Conservation (phyloP, 2,329 filamentous ascomycete genomes). For the Triangularia setosa region DNA sequence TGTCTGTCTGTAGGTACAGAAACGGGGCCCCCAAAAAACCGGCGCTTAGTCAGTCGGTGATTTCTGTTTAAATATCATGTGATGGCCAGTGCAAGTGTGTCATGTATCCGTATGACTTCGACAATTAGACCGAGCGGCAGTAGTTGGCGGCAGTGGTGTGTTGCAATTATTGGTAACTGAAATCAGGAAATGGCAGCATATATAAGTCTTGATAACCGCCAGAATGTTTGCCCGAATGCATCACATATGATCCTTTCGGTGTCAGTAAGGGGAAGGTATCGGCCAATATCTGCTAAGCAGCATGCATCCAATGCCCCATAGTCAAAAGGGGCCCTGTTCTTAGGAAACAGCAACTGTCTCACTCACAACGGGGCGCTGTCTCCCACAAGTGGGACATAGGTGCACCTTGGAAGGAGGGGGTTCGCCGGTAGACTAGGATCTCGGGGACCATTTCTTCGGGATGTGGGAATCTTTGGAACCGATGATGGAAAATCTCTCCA, state of each 20-base stretch:
- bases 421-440: conserved; percentile 5
- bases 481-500: background rate
- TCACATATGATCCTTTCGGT: background rate
- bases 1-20: background rate
- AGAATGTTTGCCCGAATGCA: background rate
- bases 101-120: background rate
- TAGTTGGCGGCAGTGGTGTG: background rate
- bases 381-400: background rate
- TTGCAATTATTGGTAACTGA: background rate
- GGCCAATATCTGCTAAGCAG: background rate
- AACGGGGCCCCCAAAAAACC: background rate
- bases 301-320: background rate
- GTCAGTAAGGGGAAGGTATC: background rate
- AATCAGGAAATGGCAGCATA: background rate
- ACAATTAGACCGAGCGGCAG: background rate
- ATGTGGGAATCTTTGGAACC: conserved; percentile 4
- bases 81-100: background rate
- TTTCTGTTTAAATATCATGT: background rate
- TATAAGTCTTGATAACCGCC: background rate
- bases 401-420: background rate
- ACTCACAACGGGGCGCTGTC: conserved; percentile 9
- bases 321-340: background rate
- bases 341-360: conserved; percentile 15
- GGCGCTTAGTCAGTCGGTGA: background rate
- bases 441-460: conserved; percentile 6